These are phyloP conservation scores for Umbelopsis ramanniana DNA, from an alignment of 192 early-diverging fungal genomes.

Conservation along the genomic window DNA sequence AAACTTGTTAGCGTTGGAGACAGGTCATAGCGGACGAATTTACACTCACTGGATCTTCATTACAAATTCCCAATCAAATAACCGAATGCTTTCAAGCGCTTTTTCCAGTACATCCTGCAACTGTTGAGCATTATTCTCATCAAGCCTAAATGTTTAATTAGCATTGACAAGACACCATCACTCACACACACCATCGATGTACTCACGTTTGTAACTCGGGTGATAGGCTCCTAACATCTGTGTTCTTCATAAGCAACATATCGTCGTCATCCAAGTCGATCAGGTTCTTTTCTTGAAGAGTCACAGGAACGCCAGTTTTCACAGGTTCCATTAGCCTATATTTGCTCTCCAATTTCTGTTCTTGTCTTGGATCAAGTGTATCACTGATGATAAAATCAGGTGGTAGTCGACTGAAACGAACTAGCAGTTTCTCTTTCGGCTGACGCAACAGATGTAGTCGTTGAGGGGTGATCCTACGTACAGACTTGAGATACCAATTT, in stretches of 20 bases:
- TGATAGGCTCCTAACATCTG: background rate
- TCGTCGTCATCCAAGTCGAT: slow-evolving; percentile 30
- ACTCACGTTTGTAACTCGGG: background rate
- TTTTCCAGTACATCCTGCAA: slow-evolving; percentile 28
- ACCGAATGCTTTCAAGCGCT: slow-evolving; percentile 35
- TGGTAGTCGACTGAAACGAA: slow-evolving; percentile 23
- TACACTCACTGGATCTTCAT: slow-evolving; percentile 28
- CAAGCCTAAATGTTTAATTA: background rate
- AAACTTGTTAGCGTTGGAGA: background rate
- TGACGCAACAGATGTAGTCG: slow-evolving; percentile 19
- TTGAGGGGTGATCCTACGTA: background rate
- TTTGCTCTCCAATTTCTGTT: background rate
- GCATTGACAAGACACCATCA: background rate
- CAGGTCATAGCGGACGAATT: background rate
- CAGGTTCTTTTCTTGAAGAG: slow-evolving; percentile 19
- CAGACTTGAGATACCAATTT: slow-evolving; percentile 42
- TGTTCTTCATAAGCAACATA: background rate
- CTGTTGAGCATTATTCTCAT: slow-evolving; percentile 21
- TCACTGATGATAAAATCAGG: slow-evolving; percentile 2
- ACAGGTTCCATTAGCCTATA: slow-evolving; percentile 28
- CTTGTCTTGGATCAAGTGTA: background rate
- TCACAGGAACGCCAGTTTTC: background rate
- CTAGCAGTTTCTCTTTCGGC: slow-evolving; percentile 23
- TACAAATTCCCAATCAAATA: slow-evolving; percentile 43
- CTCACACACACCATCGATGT: background rate